phyloP scores from a whole-genome alignment of 2,329 filamentous ascomycete species.

The Talaromyces pinophilus region DNA sequence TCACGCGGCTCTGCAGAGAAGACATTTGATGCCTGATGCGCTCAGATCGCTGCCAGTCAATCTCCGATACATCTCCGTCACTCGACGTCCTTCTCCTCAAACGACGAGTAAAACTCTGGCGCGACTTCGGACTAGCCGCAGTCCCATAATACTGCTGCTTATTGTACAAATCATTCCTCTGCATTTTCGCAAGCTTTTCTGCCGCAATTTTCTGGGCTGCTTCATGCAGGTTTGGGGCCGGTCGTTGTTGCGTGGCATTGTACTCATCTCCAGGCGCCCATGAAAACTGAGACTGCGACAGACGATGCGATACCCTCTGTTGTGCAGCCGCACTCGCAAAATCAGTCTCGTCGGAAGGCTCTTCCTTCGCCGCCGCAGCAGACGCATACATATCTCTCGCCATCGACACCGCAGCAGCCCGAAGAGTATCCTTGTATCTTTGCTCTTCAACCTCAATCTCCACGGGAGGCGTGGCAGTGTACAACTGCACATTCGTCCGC shows the following conservation, averaged over 20 bases:
- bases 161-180: slow-evolving; percentile 68
- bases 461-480: slow-evolving; percentile 72
- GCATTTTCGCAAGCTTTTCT: slow-evolving; percentile 77
- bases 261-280: slow-evolving; percentile 31
- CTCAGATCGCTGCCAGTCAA: slow-evolving; percentile 68
- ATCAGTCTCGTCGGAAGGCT: slow-evolving; percentile 21
- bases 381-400: slow-evolving; percentile 79
- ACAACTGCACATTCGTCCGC: slow-evolving; percentile 73
- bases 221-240: slow-evolving; percentile 66
- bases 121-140: slow-evolving; percentile 48
- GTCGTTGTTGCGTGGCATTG: slow-evolving; percentile 28
- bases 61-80: slow-evolving; percentile 60
- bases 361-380: slow-evolving; percentile 46
- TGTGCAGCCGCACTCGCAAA: slow-evolving; percentile 35
- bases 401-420: slow-evolving; percentile 85
- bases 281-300: slow-evolving; percentile 35
- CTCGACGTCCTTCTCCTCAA: slow-evolving; percentile 66
- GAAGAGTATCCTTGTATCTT: slow-evolving; percentile 69
- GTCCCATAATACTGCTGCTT: slow-evolving; percentile 74
- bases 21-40: slow-evolving; percentile 79
- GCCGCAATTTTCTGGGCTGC: slow-evolving; percentile 83
- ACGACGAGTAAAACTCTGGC: slow-evolving; percentile 57
- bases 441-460: slow-evolving; percentile 72
- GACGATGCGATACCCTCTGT: slow-evolving; percentile 36
- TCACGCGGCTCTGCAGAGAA: slow-evolving; percentile 67